Evolutionary conservation across 2,329 filamentous ascomycete species (phyloP).

Genomic region (Beauveria sp.): DNA sequence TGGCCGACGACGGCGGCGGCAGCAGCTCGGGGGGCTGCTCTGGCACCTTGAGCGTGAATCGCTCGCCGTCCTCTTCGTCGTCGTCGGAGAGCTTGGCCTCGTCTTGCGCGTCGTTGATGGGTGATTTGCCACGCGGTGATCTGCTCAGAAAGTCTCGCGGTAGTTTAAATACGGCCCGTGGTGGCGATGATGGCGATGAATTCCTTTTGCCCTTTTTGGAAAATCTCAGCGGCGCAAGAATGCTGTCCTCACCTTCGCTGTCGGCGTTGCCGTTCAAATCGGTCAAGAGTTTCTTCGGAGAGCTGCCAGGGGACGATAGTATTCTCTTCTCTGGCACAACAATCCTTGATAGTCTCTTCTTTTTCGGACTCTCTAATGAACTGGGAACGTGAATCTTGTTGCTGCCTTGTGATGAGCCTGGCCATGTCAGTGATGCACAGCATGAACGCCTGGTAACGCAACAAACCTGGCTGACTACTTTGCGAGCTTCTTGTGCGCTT

Average conservation of each 20-base stretch:
- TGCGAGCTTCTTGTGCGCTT: constrained; percentile 18
- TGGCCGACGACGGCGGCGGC: not conserved
- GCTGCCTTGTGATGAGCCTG: constrained; percentile 7
- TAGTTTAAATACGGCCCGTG: constrained; percentile 17
- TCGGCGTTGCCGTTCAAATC: not conserved
- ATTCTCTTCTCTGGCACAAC: not conserved
- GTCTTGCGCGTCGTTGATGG: not conserved
- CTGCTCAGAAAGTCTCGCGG: constrained; percentile 11
- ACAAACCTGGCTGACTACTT: constrained; percentile 11
- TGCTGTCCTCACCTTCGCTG: constrained; percentile 2
- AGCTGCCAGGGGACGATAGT: not conserved
- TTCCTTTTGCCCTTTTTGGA: not conserved
- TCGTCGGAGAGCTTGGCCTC: not conserved
- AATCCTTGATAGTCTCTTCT: not conserved
- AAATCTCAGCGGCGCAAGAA: not conserved
- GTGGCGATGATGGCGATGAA: constrained; percentile 12
- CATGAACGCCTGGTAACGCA: not conserved
- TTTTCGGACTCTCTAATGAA: constrained; percentile 6
- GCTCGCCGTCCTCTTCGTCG: not conserved
- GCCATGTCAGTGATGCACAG: not conserved
- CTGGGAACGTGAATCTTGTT: not conserved
- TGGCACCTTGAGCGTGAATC: not conserved
- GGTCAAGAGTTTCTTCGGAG: not conserved
- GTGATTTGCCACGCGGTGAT: not conserved
- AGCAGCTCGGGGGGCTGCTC: not conserved